Conservation (phyloP, 495 filamentous ascomycete species). For the Aspergillus saccharolyticus region DNA sequence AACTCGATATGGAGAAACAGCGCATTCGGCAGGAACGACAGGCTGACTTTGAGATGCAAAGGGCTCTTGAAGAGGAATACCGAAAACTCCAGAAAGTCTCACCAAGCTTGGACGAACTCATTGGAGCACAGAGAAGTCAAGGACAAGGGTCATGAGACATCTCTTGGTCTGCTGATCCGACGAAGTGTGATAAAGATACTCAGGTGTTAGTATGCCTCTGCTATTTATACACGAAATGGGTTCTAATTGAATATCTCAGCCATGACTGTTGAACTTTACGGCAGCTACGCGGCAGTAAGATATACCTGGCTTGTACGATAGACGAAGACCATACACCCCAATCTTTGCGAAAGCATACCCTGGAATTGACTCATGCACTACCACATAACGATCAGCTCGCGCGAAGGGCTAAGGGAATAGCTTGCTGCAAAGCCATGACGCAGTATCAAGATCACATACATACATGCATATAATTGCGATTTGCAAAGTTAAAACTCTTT, state of each 20-base stretch:
- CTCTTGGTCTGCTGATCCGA: background rate
- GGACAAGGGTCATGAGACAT: conserved; percentile 19
- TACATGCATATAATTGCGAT: no score
- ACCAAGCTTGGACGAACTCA: conserved; percentile 25
- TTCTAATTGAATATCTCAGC: background rate
- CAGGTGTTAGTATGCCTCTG: background rate
- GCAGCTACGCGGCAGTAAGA: conserved; percentile 7
- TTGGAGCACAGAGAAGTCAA: conserved; percentile 14
- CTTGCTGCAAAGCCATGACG: no score
- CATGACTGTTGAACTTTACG: background rate
- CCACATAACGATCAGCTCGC: no score
- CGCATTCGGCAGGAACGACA: conserved; percentile 80
- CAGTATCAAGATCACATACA: no score
- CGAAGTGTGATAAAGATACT: background rate
- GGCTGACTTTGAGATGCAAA: conserved; percentile 91
- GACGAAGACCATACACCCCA: conserved; percentile 1
- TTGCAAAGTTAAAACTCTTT: no score
- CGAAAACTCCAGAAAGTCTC: conserved; percentile 73
- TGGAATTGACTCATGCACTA: background rate
- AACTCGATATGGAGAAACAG: conserved; percentile 94
- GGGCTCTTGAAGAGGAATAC: conserved; percentile 80
- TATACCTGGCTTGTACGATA: conserved; percentile 18
- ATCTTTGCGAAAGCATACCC: background rate
- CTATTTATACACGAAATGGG: background rate
- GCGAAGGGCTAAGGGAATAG: no score